Base-by-base conservation (phyloP, 1,284 basidiomycete genomes). In the Ceratorhiza oryzae-sativae region DNA sequence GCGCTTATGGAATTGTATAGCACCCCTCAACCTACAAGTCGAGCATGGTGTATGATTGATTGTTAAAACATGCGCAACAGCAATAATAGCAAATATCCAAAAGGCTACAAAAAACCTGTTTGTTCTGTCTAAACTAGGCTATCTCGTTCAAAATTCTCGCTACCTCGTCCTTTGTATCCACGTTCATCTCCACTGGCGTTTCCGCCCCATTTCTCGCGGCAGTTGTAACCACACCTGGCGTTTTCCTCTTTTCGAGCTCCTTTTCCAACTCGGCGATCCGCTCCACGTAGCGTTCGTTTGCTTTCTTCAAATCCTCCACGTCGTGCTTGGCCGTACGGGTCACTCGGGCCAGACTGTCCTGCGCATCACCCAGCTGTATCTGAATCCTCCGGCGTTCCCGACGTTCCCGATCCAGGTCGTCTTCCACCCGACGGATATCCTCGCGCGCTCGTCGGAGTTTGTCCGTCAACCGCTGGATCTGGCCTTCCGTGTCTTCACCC, bases 401-500 rank as follows among this genome's bases (percentile, higher is more conserved):
- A n/a, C 63, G 49, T 68, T 68, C 63, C 12, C 51, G 63, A 27
- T 68, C 63, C 25, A 68, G 39, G 5, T 68, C 63, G 39, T 68
- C 63, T 49, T 68, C 63, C 49, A 68, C 56, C 18, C 63, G 63
- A n/a, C 63, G 41, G n/a, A 56, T 68, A 41, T 68, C 63, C 20
- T 68, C 63, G 30, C 63, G 63, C 20, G 63, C 51, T 12, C 63
- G 63, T 18, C 63, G 49, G 23, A 68, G 51, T 27, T 56, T 68
- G 36, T 68, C 63, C 39, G 41, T 68, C 39, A 68, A 23, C n/a
- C 63, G 63, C 20, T 68, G 63, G 15, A 56, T 53, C 56, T 68
- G 63, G 10, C 49, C 30, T 13, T 68, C 51, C 3, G 63, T 36
- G n/a, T 68, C 63, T 18, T 68, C 63, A 4, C 39, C 51, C 9